Percentiles rank a stretch among this genome's conserved stretches.
These are phyloP conservation scores for Globisporangium abappressorium DNA, from an alignment of 352 stramenopile species.

Conservation along the genomic window DNA sequence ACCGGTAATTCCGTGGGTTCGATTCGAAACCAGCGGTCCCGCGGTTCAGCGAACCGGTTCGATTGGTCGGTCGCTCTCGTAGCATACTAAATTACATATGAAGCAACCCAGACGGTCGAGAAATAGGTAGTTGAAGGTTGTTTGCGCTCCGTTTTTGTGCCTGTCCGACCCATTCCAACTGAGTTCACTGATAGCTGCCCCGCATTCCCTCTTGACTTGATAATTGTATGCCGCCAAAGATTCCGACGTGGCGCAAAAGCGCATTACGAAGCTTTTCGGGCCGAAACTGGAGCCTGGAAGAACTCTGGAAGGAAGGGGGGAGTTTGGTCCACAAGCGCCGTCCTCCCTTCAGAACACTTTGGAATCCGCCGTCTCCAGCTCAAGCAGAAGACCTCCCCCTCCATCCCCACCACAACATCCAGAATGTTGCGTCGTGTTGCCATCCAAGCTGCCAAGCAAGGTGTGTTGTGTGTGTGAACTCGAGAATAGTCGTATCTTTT, in stretches of 20 bases:
- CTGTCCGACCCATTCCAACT: slow-evolving; percentile 30
- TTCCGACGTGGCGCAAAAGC: slow-evolving; percentile 1
- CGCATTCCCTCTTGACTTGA: slow-evolving; percentile 3
- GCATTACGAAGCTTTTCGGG: background rate
- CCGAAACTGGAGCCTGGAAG: background rate
- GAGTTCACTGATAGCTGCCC: background rate
- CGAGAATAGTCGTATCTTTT: background rate
- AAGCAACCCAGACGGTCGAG: slow-evolving; percentile 4
- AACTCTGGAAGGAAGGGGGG: slow-evolving; percentile 5
- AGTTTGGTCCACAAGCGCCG: background rate
- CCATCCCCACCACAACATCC: background rate
- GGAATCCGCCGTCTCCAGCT: slow-evolving; percentile 30
- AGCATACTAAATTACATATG: background rate
- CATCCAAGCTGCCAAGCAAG: slow-evolving; percentile 40
- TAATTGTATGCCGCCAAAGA: slow-evolving; percentile 8
- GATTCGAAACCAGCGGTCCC: slow-evolving; percentile 10
- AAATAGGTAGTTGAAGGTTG: slow-evolving; percentile 13
- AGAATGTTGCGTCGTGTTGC: slow-evolving; percentile 56
- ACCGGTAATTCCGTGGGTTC: slow-evolving; percentile 20
- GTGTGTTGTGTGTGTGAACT: slow-evolving; percentile 1
- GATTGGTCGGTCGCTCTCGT: slow-evolving; percentile 9
- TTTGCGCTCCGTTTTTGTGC: slow-evolving; percentile 10
- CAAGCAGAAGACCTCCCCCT: slow-evolving; percentile 17
- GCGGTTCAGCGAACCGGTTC: slow-evolving; percentile 19
- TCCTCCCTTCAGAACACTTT: slow-evolving; percentile 10